Conservation (phyloP, 2,329 filamentous ascomycete genomes). For the Ambrosiella cleistominuta region DNA sequence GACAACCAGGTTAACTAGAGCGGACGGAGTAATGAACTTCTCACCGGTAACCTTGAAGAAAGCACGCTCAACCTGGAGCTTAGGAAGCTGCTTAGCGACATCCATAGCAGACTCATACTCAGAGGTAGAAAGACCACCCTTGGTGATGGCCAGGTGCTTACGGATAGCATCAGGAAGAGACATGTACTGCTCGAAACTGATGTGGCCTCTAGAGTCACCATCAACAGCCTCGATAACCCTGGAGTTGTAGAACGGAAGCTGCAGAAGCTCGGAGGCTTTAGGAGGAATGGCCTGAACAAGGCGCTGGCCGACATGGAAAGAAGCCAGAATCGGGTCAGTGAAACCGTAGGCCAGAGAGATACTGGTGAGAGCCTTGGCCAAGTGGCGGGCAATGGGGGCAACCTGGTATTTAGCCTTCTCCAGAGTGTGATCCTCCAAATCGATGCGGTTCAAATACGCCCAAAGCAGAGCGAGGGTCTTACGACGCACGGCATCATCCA, state of each 20-base stretch:
- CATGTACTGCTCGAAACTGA: conserved; percentile 81
- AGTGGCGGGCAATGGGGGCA: conserved; percentile 65
- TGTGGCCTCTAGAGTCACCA: conserved; percentile 55
- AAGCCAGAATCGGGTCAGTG: conserved; percentile 62
- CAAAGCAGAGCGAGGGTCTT: conserved; percentile 83
- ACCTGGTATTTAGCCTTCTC: conserved; percentile 80
- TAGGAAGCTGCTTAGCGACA: conserved; percentile 71
- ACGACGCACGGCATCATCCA: conserved; percentile 63
- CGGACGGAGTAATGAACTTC: conserved; percentile 77
- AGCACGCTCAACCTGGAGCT: conserved; percentile 69
- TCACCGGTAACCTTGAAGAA: conserved; percentile 99
- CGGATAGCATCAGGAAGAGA: conserved; percentile 58
- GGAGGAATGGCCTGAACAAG: conserved; percentile 81
- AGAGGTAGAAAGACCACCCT: conserved; percentile 51
- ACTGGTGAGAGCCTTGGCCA: conserved; percentile 73
- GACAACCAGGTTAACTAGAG: conserved; percentile 82
- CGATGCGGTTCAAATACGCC: conserved; percentile 82
- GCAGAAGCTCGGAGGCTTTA: conserved; percentile 68
- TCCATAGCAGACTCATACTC: conserved; percentile 60
- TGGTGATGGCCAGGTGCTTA: conserved; percentile 50
- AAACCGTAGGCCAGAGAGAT: conserved; percentile 79
- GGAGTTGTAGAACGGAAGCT: conserved; percentile 73
- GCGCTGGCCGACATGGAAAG: conserved; percentile 68
- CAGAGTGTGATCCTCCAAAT: conserved; percentile 60
- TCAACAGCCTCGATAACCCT: conserved; percentile 49